A percentile compares a stretch with the other conserved stretches of the same genome.
Evolutionary conservation across 306 rosid genomes (phyloP).

Genomic region (Corylus heterophylla): DNA sequence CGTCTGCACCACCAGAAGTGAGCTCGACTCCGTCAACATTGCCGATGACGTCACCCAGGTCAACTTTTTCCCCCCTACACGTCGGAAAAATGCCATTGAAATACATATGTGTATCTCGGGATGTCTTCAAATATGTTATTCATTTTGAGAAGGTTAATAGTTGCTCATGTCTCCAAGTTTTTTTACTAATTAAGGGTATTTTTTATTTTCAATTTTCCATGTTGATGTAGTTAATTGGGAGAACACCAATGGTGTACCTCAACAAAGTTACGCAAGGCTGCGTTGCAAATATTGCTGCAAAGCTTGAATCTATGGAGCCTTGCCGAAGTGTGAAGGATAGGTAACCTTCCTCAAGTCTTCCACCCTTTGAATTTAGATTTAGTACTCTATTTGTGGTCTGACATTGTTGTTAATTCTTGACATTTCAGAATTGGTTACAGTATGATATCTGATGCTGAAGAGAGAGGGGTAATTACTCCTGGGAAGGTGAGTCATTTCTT

Average conservation of each 20-base stretch:
- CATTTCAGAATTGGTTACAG: slow-evolving; percentile 82
- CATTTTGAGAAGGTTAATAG: not conserved
- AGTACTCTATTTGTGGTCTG: slow-evolving; percentile 7
- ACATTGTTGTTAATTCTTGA: slow-evolving; percentile 19
- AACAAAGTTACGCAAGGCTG: slow-evolving; percentile 81
- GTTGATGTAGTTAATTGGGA: slow-evolving; percentile 72
- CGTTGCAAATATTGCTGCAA: slow-evolving; percentile 82
- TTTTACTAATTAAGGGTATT: slow-evolving; percentile 12
- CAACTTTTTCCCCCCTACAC: not conserved
- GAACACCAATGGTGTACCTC: slow-evolving; percentile 95
- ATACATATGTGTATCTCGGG: no score
- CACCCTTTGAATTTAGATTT: not conserved
- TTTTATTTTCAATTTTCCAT: not conserved
- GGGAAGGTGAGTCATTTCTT: slow-evolving; percentile 58
- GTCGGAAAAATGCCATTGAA: no score
- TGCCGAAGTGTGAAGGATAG: slow-evolving; percentile 97
- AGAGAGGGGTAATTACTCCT: slow-evolving; percentile 70
- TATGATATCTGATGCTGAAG: slow-evolving; percentile 83
- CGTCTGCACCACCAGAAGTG: slow-evolving; percentile 47
- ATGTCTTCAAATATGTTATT: no score
- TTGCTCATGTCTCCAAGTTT: not conserved
- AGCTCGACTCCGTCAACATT: slow-evolving; percentile 75
- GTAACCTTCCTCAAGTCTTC: slow-evolving; percentile 31
- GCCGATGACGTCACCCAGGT: slow-evolving; percentile 97
- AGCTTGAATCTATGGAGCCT: slow-evolving; percentile 97